phyloP scores from a whole-genome alignment of 2,329 filamentous ascomycete genomes.

The Fusarium globosum region DNA sequence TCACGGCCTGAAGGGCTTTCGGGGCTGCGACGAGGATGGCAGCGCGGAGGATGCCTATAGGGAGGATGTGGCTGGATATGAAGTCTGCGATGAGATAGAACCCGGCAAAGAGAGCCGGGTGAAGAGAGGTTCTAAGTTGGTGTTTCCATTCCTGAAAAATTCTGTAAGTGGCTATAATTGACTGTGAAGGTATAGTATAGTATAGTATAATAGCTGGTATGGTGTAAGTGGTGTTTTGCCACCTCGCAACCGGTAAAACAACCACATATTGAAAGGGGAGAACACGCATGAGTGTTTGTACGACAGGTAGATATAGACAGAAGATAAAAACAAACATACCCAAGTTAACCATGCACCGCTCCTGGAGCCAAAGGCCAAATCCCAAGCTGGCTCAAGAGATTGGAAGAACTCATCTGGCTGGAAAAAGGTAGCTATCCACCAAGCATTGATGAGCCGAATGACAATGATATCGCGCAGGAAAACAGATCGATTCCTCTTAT shows the following conservation, averaged over 20 bases:
- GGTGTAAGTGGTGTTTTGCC: constrained; percentile 21
- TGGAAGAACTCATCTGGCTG: constrained; percentile 99
- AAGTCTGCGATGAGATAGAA: constrained; percentile 74
- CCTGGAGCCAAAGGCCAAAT: constrained; percentile 79
- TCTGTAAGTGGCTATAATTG: constrained; percentile 17
- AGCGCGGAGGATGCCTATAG: constrained; percentile 67
- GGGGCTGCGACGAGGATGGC: constrained; percentile 78
- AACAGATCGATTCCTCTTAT: constrained; percentile 40
- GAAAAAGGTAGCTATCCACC: constrained; percentile 88
- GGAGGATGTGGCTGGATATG: constrained; percentile 63
- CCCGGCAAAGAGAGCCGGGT: constrained; percentile 86
- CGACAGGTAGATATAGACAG: not conserved
- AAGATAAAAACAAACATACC: constrained; percentile 66
- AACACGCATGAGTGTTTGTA: not conserved
- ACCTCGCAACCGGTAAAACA: not conserved
- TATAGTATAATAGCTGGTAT: not conserved
- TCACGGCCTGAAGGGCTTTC: constrained; percentile 78
- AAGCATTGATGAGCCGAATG: constrained; percentile 82
- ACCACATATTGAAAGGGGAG: not conserved
- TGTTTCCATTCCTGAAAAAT: constrained; percentile 87
- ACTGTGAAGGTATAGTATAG: not conserved
- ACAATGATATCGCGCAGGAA: constrained; percentile 62
- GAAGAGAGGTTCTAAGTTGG: constrained; percentile 87
- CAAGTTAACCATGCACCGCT: constrained; percentile 95
- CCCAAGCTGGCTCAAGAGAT: constrained; percentile 93